Evolutionary conservation across 495 filamentous ascomycete species (phyloP).

Genomic region (Penicillium canariense): DNA sequence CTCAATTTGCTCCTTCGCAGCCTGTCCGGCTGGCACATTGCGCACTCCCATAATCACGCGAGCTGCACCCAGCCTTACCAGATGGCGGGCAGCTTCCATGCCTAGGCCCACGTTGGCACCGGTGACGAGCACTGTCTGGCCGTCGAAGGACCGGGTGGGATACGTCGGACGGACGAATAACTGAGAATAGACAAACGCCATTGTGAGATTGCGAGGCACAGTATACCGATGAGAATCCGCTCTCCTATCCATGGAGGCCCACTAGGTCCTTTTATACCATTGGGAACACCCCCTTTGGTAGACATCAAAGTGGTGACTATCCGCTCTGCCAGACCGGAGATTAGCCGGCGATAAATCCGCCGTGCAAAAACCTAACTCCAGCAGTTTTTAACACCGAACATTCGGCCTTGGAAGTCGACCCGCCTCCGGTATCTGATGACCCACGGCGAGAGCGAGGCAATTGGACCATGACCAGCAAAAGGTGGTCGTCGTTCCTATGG

Average conservation of each 20-base stretch:
- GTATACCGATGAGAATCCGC: not conserved
- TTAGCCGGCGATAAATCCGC: not conserved
- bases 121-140: conserved; percentile 50
- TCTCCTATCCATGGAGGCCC: no score
- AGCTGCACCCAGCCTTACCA: conserved; percentile 44
- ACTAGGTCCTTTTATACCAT: not conserved
- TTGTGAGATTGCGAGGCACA: not conserved
- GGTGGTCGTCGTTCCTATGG: no score
- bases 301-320: not conserved
- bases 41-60: conserved; percentile 57
- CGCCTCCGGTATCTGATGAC: no score
- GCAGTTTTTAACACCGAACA: not conserved
- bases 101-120: conserved; percentile 55
- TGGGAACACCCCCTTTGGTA: not conserved
- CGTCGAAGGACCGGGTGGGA: conserved; percentile 36
- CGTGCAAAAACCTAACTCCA: not conserved
- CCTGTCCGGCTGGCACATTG: conserved; percentile 44
- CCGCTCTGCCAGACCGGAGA: not conserved
- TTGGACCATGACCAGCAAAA: no score
- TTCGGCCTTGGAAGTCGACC: not conserved
- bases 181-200: conserved; percentile 45
- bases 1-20: conserved; percentile 34
- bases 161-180: conserved; percentile 37
- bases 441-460: no score
- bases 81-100: conserved; percentile 45